Base-by-base conservation (phyloP, 2,329 filamentous ascomycete genomes). In the Sclerotinia sclerotiorum region DNA sequence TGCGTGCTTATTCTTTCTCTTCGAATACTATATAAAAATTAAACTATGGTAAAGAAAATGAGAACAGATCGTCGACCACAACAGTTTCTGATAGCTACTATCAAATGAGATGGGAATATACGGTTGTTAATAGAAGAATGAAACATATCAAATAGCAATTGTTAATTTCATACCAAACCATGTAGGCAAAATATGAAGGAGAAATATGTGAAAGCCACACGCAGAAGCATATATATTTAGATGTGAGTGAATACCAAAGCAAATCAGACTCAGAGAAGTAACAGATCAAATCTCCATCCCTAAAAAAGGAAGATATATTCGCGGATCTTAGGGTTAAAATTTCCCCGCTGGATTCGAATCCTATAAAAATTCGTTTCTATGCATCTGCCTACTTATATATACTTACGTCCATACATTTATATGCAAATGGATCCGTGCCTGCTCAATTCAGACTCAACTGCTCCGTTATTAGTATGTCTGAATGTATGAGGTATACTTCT, bases 1-100 rank as follows among this genome's bases (percentile, higher is more conserved):
- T 90, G 90, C 0, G 81, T 82, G 21, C 79, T 83, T 7, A 88
- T 86, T 61, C 79, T 79, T 0, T 87, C 87, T 70, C 86, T 82
- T 82, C 82, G 84, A 15, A 84, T 79, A 61, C 80, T 83, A 56
- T 78, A 79, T 8, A 77, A 72, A 44, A 79, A 79, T 46, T 83
- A 81, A n/a, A 85, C 75, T 17, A 81, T 71, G 5, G 78, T 79
- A 5, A 79, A 79, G 60, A 81, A 71, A 48, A n/a, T n/a, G n/a
- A n/a, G n/a, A n/a, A 84, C 78, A 0, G 82, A 82, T 6, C 83
- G 76, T 70, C 84, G 80, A 15, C 83, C 82, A 67, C 82, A 80
- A 68, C 80, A 81, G 32, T 80, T 82, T 81, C n/a, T 79, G 13
- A 84, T 70, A 19, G 82, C 82, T 8, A 84, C 82, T 72, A 73